Conservation (phyloP, 2,329 filamentous ascomycete species). For the Arthrobotrys megalospora region DNA sequence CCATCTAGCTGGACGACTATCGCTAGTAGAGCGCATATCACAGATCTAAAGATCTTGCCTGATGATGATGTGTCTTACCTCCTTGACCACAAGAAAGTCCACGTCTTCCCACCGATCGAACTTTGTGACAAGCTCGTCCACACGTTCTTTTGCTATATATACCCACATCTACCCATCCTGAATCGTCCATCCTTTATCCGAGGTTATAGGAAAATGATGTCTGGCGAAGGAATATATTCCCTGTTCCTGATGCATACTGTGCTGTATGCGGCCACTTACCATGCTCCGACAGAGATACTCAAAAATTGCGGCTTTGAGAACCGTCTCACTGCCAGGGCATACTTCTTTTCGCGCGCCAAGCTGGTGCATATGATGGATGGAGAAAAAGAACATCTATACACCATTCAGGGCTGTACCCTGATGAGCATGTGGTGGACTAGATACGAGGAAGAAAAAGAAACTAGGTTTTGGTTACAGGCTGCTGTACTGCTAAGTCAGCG, state of each 20-base stretch:
- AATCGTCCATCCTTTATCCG: conserved; percentile 56
- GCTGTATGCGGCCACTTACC: conserved; percentile 47
- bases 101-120: conserved; percentile 55
- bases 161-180: conserved; percentile 52
- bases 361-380: conserved; percentile 59
- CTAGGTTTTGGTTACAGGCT: conserved; percentile 56
- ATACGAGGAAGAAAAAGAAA: conserved; percentile 60
- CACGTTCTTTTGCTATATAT: conserved; percentile 58
- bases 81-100: conserved; percentile 57
- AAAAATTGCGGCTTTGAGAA: conserved; percentile 59
- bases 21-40: conserved; percentile 40
- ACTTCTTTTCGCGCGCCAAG: conserved; percentile 58
- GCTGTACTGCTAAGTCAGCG: conserved; percentile 52
- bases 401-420: conserved; percentile 54
- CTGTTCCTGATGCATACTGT: conserved; percentile 53
- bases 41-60: conserved; percentile 51
- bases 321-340: conserved; percentile 52
- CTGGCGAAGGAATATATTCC: conserved; percentile 51
- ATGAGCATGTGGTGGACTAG: conserved; percentile 61
- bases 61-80: conserved; percentile 51
- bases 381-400: conserved; percentile 57
- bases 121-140: conserved; percentile 51
- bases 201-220: conserved; percentile 57
- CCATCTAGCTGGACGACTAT: conserved; percentile 53
- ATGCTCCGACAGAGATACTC: conserved; percentile 38